Percentiles rank a stretch among this genome's conserved stretches.
Evolutionary conservation across 2,329 filamentous ascomycete genomes (phyloP).

Genomic region (Colletotrichum zoysiae): DNA sequence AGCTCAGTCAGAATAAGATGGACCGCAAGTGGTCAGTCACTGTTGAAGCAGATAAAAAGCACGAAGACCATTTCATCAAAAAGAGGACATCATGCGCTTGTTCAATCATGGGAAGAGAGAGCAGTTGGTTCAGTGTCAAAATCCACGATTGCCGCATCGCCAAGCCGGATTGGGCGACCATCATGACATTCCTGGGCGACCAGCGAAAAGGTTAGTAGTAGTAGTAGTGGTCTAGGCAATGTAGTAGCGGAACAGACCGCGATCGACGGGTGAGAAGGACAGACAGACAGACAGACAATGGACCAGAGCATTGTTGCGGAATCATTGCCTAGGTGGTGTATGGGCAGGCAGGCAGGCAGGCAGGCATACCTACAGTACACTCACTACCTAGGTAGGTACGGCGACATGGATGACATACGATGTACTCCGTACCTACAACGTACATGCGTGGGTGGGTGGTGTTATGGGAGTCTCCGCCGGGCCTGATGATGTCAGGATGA

Average conservation of each 20-base stretch:
- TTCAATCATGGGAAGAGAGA: background rate
- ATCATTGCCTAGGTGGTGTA: background rate
- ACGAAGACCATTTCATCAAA: background rate
- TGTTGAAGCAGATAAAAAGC: background rate
- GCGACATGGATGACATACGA: background rate
- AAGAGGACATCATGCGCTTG: background rate
- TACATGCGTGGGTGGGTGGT: background rate
- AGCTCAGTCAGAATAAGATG: too few relatives aligned
- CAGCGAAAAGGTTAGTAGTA: background rate
- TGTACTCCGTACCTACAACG: too few relatives aligned
- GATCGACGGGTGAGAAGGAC: background rate
- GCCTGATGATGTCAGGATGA: conserved; percentile 40
- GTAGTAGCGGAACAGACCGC: background rate
- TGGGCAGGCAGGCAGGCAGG: background rate
- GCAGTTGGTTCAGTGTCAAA: background rate
- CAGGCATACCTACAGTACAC: too few relatives aligned
- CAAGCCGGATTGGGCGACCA: conserved; percentile 16
- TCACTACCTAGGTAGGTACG: too few relatives aligned
- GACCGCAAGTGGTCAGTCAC: too few relatives aligned
- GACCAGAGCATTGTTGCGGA: conserved; percentile 6
- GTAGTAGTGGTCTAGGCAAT: too few relatives aligned
- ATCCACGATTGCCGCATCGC: conserved; percentile 6
- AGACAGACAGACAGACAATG: background rate
- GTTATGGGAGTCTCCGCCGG: conserved; percentile 19
- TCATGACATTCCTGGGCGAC: conserved; percentile 10